Conservation (phyloP, 352 stramenopile genomes). For the Phytophthora aleatoria region DNA sequence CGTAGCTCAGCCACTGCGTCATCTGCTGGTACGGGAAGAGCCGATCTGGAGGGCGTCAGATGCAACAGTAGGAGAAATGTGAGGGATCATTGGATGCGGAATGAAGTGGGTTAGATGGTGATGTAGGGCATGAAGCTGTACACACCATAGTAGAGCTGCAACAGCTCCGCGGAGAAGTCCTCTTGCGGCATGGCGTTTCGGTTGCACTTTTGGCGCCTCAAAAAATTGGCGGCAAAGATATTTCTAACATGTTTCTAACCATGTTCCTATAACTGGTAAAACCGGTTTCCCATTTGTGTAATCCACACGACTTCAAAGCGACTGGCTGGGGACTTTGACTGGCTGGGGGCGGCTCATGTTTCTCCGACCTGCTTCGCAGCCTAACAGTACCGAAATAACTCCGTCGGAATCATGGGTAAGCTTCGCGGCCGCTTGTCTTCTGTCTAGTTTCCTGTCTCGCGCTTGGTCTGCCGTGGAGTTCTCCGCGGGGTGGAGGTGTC, state of each 20-base stretch:
- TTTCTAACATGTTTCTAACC: not conserved
- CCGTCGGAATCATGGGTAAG: constrained; percentile 90
- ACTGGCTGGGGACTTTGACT: constrained; percentile 22
- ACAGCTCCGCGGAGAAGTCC: constrained; percentile 83
- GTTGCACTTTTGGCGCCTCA: constrained; percentile 10
- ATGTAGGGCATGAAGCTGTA: not conserved
- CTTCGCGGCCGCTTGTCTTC: constrained; percentile 29
- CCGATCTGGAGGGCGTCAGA: constrained; percentile 50
- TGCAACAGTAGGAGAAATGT: not conserved
- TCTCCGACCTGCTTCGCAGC: not conserved
- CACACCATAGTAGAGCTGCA: constrained; percentile 89
- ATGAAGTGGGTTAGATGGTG: not conserved
- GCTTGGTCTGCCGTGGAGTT: constrained; percentile 33
- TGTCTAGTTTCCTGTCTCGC: constrained; percentile 11
- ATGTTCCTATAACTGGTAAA: no score
- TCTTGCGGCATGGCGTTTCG: constrained; percentile 56
- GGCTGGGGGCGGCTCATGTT: constrained; percentile 41
- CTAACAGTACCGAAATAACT: constrained; percentile 82
- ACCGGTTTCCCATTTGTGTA: not conserved
- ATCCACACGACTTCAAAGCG: no score
- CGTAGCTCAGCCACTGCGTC: constrained; percentile 83
- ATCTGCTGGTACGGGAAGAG: constrained; percentile 90
- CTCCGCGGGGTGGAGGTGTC: constrained; percentile 43
- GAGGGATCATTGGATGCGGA: constrained; percentile 1
- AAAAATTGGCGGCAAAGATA: constrained; percentile 17